Evolutionary conservation across 306 rosid genomes (phyloP), one percentile per base, ranked within the genome.

Genomic region (Gastrolobium villosum): DNA sequence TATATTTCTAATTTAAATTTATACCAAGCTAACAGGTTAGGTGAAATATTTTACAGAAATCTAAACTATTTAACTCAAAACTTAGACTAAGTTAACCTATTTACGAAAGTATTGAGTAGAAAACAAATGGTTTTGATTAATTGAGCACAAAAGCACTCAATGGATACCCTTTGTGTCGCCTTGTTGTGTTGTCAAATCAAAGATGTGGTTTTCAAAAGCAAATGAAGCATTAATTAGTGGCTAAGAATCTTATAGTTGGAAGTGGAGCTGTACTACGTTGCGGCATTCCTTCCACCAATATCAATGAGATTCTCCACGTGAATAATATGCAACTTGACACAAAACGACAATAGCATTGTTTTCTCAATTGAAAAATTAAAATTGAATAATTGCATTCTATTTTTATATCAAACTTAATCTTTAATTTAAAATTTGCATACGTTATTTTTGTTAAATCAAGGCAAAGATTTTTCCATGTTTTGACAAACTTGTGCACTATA

Each of bases 71-170:
- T 20, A 20, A 20, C 26, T 20, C 26, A 20, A 20, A 20, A 20
- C 1, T 20, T 20, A 20, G 26, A 20, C 26, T 20, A 20, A 20
- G 0, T 1, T 20, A 20, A 20, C 26, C 26, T 20, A 20, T 20
- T 20, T 20, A 20, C 26, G 26, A 20, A 20, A 65, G 36, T 49
- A 31, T 30, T 69, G 44, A 32, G 39, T 20, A 20, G 56, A 14
- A 54, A 74, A 52, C n/a, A 31, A 20, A 67, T 26, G 6, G 11
- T 31, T 59, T 45, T 15, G 9, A 48, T 72, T 43, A 10, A 54
- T 65, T 54, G 67, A 59, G 10, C 4, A 50, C 48, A 65, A 76
- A 76, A 61, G 26, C 85, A 76, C 37, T 70, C 78, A 82, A 82
- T 44, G 60, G 70, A 68, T 6, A 61, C 65, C 48, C 43, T 75